These are phyloP conservation scores for Exophiala bonariae DNA, from an alignment of 2,329 filamentous ascomycete species.

Conservation along the genomic window DNA sequence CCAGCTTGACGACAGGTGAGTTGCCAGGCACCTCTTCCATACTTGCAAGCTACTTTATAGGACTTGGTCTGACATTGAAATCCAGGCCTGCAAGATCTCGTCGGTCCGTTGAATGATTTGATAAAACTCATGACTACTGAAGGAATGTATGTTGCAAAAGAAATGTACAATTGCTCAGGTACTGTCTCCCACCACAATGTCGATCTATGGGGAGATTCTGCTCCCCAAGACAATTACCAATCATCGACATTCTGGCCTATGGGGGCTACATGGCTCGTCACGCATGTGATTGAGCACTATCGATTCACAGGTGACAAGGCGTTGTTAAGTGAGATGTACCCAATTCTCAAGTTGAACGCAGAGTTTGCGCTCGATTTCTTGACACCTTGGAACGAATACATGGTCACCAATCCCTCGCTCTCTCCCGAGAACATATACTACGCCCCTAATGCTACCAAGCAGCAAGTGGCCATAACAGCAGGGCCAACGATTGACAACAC, in stretches of 20 bases:
- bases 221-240: conserved; percentile 46
- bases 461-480: background rate
- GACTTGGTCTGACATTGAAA: conserved; percentile 36
- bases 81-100: conserved; percentile 50
- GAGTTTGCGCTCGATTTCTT: conserved; percentile 34
- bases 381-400: conserved; percentile 24
- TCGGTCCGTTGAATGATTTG: conserved; percentile 7
- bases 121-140: conserved; percentile 8
- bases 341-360: conserved; percentile 31
- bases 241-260: conserved; percentile 41
- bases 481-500: conserved; percentile 51
- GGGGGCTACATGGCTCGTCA: conserved; percentile 60
- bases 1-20: conserved; percentile 21
- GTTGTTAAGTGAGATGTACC: conserved; percentile 29
- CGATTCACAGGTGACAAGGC: conserved; percentile 45
- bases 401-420: conserved; percentile 31
- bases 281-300: conserved; percentile 60
- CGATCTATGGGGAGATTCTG: conserved; percentile 61
- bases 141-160: conserved; percentile 43
- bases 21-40: too few relatives aligned
- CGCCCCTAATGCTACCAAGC: conserved; percentile 12
- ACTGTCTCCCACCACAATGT: conserved; percentile 60
- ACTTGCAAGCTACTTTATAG: too few relatives aligned
- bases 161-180: conserved; percentile 56
- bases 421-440: conserved; percentile 35